These are phyloP conservation scores for Lactifluus pinguis DNA, from an alignment of 768 basidiomycete species.

Conservation along the genomic window DNA sequence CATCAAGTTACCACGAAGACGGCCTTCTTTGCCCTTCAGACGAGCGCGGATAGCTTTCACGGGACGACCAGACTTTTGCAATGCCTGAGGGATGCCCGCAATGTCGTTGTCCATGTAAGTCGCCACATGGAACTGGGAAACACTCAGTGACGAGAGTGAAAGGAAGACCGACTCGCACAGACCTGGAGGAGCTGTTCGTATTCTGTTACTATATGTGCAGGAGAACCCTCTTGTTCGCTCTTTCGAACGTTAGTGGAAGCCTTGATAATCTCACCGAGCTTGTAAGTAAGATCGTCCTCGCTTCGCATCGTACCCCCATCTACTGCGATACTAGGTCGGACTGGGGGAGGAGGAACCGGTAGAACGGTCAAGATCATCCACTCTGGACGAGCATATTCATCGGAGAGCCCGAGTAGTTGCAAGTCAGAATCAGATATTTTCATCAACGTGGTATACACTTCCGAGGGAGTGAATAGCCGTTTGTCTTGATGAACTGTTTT, in stretches of 20 bases:
- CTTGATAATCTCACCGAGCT: conserved; percentile 94
- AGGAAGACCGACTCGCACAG: conserved; percentile 20
- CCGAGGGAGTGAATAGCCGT: conserved; percentile 70
- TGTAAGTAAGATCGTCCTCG: conserved; percentile 98
- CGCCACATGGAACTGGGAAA: conserved; percentile 83
- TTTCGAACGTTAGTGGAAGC: conserved; percentile 86
- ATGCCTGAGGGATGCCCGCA: conserved; percentile 92
- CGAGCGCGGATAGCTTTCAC: conserved; percentile 98
- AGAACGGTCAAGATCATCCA: conserved; percentile 99
- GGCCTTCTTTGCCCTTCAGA: conserved; percentile 97
- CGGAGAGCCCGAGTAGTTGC: conserved; percentile 81
- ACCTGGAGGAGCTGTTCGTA: conserved; percentile 96
- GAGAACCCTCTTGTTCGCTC: conserved; percentile 94
- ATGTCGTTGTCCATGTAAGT: conserved; percentile 99
- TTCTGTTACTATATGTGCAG: conserved; percentile 90
- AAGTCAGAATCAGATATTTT: conserved; percentile 91
- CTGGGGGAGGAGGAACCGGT: conserved; percentile 96
- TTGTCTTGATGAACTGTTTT: conserved; percentile 79
- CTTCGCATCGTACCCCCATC: conserved; percentile 95
- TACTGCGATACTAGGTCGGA: conserved; percentile 94
- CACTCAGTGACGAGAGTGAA: background rate
- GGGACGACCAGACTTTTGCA: conserved; percentile 95
- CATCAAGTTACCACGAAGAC: conserved; percentile 96
- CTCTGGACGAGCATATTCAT: conserved; percentile 93
- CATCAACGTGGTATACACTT: conserved; percentile 90